phyloP scores from a whole-genome alignment of 2,329 filamentous ascomycete genomes.

The Pseudogymnoascus sp. region DNA sequence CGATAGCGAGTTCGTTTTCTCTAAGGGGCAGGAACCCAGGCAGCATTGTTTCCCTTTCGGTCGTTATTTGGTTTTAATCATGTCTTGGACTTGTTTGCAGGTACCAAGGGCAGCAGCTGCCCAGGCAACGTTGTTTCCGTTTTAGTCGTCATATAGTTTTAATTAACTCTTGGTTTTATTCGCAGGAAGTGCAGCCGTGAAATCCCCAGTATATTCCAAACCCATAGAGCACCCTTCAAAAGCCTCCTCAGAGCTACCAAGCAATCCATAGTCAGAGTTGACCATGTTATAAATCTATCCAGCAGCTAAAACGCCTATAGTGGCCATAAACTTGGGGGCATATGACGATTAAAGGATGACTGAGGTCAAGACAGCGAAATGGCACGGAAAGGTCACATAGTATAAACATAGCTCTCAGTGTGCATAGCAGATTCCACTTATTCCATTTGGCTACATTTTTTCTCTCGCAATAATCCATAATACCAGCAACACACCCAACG shows the following conservation, averaged over 20 bases:
- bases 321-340: no score
- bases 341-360: no score
- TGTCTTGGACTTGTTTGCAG: background rate
- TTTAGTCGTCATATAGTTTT: background rate
- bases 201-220: background rate
- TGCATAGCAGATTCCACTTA: background rate
- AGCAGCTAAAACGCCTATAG: background rate
- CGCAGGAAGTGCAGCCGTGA: background rate
- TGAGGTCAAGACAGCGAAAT: no score
- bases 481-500: background rate
- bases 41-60: background rate
- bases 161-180: background rate
- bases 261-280: background rate
- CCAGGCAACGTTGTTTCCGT: background rate
- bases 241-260: background rate
- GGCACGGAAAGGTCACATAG: background rate
- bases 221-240: background rate
- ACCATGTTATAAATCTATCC: background rate
- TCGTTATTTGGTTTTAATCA: background rate
- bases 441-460: conserved; percentile 6
- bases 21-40: background rate
- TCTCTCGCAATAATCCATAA: background rate
- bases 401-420: background rate
- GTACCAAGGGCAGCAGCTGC: background rate
- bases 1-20: background rate